These are phyloP conservation scores for Rhodosporidiobolus sp. DNA, from an alignment of 768 basidiomycete genomes.

Conservation along the genomic window DNA sequence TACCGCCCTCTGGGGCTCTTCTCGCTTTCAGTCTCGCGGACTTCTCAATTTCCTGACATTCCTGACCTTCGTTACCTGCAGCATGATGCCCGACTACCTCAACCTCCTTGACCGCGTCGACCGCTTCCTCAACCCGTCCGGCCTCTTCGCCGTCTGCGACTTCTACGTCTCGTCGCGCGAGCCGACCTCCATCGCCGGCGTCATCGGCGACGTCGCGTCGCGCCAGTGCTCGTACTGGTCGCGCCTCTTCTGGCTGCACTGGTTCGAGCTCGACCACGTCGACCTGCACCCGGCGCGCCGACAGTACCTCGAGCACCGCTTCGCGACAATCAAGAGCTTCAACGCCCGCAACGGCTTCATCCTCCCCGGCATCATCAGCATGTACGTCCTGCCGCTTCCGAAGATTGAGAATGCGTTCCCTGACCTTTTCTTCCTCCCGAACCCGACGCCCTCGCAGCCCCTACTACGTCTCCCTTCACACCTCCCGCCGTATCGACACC, in stretches of 20 bases:
- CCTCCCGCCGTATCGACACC: constrained; percentile 62
- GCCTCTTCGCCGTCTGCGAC: constrained; percentile 67
- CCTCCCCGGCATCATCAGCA: constrained; percentile 64
- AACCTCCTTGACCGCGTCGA: constrained; percentile 66
- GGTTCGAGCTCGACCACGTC: constrained; percentile 54
- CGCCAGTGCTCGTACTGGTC: constrained; percentile 57
- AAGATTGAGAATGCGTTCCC: no score
- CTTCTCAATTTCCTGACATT: not conserved
- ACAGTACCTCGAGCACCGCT: constrained; percentile 71
- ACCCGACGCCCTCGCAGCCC: constrained; percentile 50
- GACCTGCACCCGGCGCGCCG: constrained; percentile 50
- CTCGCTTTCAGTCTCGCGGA: no score
- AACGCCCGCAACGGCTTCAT: constrained; percentile 71
- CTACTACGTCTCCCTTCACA: constrained; percentile 74
- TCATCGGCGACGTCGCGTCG: constrained; percentile 64
- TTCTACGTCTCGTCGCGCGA: constrained; percentile 66
- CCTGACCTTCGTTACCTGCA: not conserved
- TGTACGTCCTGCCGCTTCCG: constrained; percentile 55
- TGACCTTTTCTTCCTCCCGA: not conserved
- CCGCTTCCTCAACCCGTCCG: constrained; percentile 60
- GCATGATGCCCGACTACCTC: constrained; percentile 48
- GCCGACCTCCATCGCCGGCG: constrained; percentile 59
- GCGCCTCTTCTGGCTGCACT: constrained; percentile 63
- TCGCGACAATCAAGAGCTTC: constrained; percentile 63
- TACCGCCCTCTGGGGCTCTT: no score